Base-by-base conservation (phyloP, 2,329 filamentous ascomycete genomes). In the Trichophyton schoenleinii region DNA sequence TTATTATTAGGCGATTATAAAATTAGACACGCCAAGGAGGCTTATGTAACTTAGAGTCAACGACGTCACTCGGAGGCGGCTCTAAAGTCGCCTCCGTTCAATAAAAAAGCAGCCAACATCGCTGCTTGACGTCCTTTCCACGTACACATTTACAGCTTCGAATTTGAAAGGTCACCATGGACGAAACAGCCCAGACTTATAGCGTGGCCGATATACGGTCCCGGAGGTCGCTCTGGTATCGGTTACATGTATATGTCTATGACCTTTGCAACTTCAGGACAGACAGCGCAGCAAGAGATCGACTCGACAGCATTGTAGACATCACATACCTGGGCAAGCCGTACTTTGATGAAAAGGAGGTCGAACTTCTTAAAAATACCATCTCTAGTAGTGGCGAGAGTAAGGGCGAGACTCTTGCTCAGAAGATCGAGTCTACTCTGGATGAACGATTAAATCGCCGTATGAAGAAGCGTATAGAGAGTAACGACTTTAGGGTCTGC, bases 401-500 rank as follows among this genome's bases (percentile, higher is more conserved):
- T 31, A 28, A 28, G 25, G 25, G 25, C 5, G 34, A 41, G 55
- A 60, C 58, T 6, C 58, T 60, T 34, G 46, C 41, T n/a, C 58
- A 60, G 46, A 48, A 52, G 36, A 60, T 52, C 38, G 31, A 48
- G 52, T 48, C 42, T 38, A 48, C 42, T 5, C 46, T 60, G 38
- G 41, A 60, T 31, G 38, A 60, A 52, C 41, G 46, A 22, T 46
- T 60, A n/a, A 64, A 69, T 57, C 64, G 68, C 18, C 63, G 70
- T 11, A 68, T 68, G 25, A 70, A 71, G 60, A 71, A 70, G 61
- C 63, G 70, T 1, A 61, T 65, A 3, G 66, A 69, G 20, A 71
- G 65, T 8, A 64, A 64, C 0, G 70, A 73, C 57, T 72, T 67
- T 61, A 62, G 69, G 1, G 64, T 72, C 15, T 74, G 70, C 58